Evolutionary conservation across 2,329 filamentous ascomycete genomes (phyloP), one percentile per base, ranked within the genome.

Genomic region (Teratosphaeria zuluensis): DNA sequence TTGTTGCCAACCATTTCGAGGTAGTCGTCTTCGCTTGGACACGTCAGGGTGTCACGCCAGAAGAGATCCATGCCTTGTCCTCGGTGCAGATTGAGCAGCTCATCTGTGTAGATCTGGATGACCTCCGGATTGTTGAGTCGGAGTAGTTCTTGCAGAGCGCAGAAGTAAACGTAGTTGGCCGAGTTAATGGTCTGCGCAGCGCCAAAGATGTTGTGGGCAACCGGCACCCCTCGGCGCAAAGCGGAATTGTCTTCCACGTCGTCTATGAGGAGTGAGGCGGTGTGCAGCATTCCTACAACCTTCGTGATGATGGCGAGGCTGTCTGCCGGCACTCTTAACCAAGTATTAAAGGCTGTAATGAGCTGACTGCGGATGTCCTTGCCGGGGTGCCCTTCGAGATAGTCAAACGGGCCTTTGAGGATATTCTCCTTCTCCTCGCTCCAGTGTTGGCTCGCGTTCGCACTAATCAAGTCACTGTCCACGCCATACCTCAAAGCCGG

Each of bases 1-100:
- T 95, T 95, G 76, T 95, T 92, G 66, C 84, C 84, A 11, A 95
- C 90, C 90, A 95, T 95, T 72, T 95, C 88, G n/a, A 95, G 81
- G 75, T 95, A 95, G 75, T 95, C 90, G 64, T 91, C 88, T 74
- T 94, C 90, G 55, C 83, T 88, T 14, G 90, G 90, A 73, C 89
- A 92, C 21, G 87, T 92, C 60, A 94, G 78, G 30, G 86, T 90
- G 74, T 94, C 89, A 59, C 89, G 82, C 90, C 91, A 95, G 77
- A 89, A 94, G 42, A 95, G 81, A 67, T 95, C 91, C 88, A 95
- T 92, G 64, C 90, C 90, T 74, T 95, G 90, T 21, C 90, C 90
- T 32, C 89, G 80, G 73, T 95, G 90, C 55, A 95, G 82, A 71
- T 94, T 91, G 62, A 92, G 75, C 33, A 95, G 80, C 76, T 95